Evolutionary conservation across 352 stramenopile species (phyloP), one percentile per base, ranked within the genome.

Genomic region (Pythium scleroteichum): DNA sequence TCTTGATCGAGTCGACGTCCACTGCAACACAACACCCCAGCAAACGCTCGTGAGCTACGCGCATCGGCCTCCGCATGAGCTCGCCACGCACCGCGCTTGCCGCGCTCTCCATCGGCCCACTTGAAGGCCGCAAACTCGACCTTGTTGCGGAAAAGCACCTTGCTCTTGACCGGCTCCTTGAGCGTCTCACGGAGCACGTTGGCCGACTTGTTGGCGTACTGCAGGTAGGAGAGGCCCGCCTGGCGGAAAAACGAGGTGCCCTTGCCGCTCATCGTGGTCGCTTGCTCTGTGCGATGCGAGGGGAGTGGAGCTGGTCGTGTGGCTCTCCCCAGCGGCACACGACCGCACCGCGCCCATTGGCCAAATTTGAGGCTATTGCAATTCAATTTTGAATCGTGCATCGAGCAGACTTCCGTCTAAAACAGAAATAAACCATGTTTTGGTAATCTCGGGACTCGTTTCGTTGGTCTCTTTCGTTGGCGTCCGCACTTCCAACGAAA

Each of bases 101-200:
- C 82, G 63, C 85, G 85, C 69, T 95, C 83, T 64, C 82, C 85
- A 50, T 91, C 80, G 50, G 79, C 63, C 83, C 83, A 95, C 78
- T 92, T 93, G 75, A 92, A 95, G 66, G 76, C 79, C 40, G 83
- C 85, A 60, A 93, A 93, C 68, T 91, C 72, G 65, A 95, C 79
- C 54, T 90, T 78, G 53, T 78, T 87, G 52, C 85, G 83, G 40
- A 78, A 58, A 35, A 79, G 42, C 50, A 93, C 61, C 58, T 85
- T 93, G 80, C 76, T 92, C 79, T 95, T 95, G 53, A 92, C 66
- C n/a, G 85, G 85, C 66, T 95, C 85, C 81, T 95, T 95, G 45
- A 92, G 71, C 47, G 80, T 66, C 59, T 84, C 76, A 23, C 85
- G 85, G 44, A 95, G 70, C 52, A 92, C 75, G 58, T 50, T 57